phyloP scores from a whole-genome alignment of 2,329 filamentous ascomycete genomes.

The Elsinoe ampelina region DNA sequence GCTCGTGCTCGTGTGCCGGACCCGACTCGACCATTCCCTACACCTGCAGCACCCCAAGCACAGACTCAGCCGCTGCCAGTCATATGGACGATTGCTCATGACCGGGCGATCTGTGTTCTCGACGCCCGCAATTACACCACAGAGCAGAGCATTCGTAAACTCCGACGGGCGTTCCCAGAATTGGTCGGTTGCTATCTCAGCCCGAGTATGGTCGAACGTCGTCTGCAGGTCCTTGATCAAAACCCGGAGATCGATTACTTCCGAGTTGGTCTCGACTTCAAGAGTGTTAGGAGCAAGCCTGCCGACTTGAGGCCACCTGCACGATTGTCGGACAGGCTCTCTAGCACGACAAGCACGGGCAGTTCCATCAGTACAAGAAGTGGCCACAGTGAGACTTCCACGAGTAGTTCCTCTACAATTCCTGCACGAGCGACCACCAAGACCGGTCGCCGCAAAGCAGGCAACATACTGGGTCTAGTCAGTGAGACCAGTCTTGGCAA shows the following conservation, averaged over 20 bases:
- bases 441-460: conserved; percentile 2
- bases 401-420: neutral
- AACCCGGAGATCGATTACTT: conserved; percentile 27
- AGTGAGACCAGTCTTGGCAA: neutral
- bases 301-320: neutral
- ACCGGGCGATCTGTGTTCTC: conserved; percentile 28
- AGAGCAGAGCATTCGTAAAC: conserved; percentile 23
- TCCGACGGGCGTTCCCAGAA: conserved; percentile 25
- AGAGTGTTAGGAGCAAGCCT: neutral
- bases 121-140: conserved; percentile 24
- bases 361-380: neutral
- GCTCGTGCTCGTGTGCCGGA: conserved; percentile 13
- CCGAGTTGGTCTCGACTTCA: conserved; percentile 16
- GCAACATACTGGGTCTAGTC: neutral
- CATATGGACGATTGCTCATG: conserved; percentile 24
- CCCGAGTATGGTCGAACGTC: conserved; percentile 26
- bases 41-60: conserved; percentile 1
- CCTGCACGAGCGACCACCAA: neutral
- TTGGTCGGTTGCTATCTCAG: conserved; percentile 22
- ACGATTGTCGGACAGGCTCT: neutral
- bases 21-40: conserved; percentile 5
- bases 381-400: neutral
- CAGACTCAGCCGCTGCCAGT: conserved; percentile 24
- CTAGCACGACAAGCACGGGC: neutral
- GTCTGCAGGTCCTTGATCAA: conserved; percentile 28